phyloP scores from a whole-genome alignment of 352 stramenopile species.

The Phytophthora syringae region DNA sequence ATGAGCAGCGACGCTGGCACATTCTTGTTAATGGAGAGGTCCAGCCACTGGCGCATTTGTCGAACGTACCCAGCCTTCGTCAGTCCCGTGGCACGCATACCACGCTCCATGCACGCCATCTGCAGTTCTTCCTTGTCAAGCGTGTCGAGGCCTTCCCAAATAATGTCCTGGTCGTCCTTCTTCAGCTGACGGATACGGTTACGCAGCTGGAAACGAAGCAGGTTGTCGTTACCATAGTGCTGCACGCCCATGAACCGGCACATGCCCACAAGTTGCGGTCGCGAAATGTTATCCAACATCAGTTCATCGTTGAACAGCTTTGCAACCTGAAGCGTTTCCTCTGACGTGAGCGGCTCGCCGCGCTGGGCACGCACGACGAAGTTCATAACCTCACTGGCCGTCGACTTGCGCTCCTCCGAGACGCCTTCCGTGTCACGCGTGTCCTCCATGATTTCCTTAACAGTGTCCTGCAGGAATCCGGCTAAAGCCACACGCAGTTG shows the following conservation, averaged over 20 bases:
- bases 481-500: conserved; percentile 96
- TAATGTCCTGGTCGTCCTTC: conserved; percentile 98
- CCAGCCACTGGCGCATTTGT: conserved; percentile 97
- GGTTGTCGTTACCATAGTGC: conserved; percentile 96
- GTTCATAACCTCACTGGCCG: conserved; percentile 82
- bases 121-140: conserved; percentile 98
- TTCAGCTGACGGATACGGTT: conserved; percentile 94
- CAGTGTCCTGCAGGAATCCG: conserved; percentile 97
- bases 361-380: conserved; percentile 85
- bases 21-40: conserved; percentile 98
- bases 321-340: conserved; percentile 91
- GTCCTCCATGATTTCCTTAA: conserved; percentile 91
- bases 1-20: conserved; percentile 99
- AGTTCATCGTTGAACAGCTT: conserved; percentile 98
- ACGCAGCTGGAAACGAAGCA: conserved; percentile 96
- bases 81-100: conserved; percentile 96
- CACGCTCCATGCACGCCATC: conserved; percentile 96
- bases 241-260: conserved; percentile 98
- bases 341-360: conserved; percentile 73
- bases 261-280: conserved; percentile 97
- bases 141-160: conserved; percentile 98
- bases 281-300: conserved; percentile 98
- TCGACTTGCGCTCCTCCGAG: conserved; percentile 79
- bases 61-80: conserved; percentile 96
- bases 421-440: conserved; percentile 81